Base-by-base conservation (phyloP, 208 protist genomes). In the Acanthamoeba healyi region DNA sequence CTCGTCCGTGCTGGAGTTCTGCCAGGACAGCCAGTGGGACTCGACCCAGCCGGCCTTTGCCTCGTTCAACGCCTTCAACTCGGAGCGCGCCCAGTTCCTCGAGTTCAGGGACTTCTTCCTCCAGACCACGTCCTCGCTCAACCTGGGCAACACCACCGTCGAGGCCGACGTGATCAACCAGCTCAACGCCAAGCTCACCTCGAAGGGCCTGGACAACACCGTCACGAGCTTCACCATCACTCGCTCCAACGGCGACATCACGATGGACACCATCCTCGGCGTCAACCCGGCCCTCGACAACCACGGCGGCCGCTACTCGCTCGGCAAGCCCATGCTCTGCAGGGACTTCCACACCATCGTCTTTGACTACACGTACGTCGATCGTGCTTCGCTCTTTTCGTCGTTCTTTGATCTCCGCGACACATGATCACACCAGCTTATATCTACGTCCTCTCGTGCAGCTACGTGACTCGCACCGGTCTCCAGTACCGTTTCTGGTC, bases 301-400 rank as follows among this genome's bases (percentile, higher is more conserved):
- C 32, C 63, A 72, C 6, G 63, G 63, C 5, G 63, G 63, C 14
- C 63, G 63, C 3, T 72, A 72, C 32, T 72, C 63, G 2, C 63
- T 72, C 32, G 63, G 63, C 63, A 77, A 77, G 67, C 67, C 67
- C 34, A 77, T 77, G 67, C 67, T 77, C 36, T 77, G 67, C 34
- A 32, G 67, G 5, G 67, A 77, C 67, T 77, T 77, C 34, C 10
- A 44, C 0, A 61, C 49, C 32, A 12, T 51, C 2, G 77, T 61
- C 1, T 87, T 87, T 22, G 77, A 87, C 34, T 63, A 87, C 77
- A 58, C 49, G 0, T 77, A 77, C 38, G 67, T 46, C 10, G 4
- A 2, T 36, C 44, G 7, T 12, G 7, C 44, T 15, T 49, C 4
- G 12, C 4, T 49, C 4, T 49, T 12, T n/a, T n/a, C n/a, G n/a